Evolutionary conservation across 1,139 yeast species (phyloP).

Genomic region (Candida sanyaensis): DNA sequence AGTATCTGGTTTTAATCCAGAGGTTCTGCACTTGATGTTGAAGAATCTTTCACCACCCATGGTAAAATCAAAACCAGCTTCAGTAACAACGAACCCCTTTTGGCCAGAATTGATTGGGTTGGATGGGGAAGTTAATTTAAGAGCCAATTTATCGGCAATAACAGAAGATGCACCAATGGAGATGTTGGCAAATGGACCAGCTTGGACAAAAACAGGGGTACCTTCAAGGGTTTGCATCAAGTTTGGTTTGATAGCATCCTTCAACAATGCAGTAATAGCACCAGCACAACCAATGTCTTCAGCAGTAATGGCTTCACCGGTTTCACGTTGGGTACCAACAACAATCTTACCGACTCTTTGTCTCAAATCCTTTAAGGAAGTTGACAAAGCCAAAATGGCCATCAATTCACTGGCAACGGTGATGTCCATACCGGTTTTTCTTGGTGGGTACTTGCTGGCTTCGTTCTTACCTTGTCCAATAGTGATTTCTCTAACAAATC

Average conservation of each 20-base stretch:
- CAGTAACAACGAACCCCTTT: slow-evolving; percentile 92
- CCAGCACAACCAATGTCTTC: slow-evolving; percentile 98
- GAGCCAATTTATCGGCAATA: slow-evolving; percentile 92
- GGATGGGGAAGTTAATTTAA: slow-evolving; percentile 74
- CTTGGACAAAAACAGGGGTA: slow-evolving; percentile 96
- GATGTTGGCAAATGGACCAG: slow-evolving; percentile 98
- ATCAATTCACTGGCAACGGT: slow-evolving; percentile 97
- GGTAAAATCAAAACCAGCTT: slow-evolving; percentile 98
- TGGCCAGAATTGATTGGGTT: slow-evolving; percentile 53
- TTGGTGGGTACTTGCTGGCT: slow-evolving; percentile 87
- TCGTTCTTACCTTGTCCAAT: slow-evolving; percentile 77
- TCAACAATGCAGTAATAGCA: slow-evolving; percentile 91
- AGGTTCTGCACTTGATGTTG: slow-evolving; percentile 93
- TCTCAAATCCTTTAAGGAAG: slow-evolving; percentile 82
- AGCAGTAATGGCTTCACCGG: slow-evolving; percentile 90
- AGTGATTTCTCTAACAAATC: slow-evolving; percentile 89
- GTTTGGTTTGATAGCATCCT: slow-evolving; percentile 97
- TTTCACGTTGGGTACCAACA: slow-evolving; percentile 68
- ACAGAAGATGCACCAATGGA: slow-evolving; percentile 97
- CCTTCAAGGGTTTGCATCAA: slow-evolving; percentile 98
- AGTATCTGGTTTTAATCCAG: slow-evolving; percentile 88
- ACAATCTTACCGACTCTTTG: slow-evolving; percentile 90
- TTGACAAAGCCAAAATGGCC: slow-evolving; percentile 94
- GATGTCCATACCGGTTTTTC: slow-evolving; percentile 94
- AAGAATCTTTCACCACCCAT: slow-evolving; percentile 99